Evolutionary conservation across 495 filamentous ascomycete genomes (phyloP).

Genomic region (Aeminium ludgeri): DNA sequence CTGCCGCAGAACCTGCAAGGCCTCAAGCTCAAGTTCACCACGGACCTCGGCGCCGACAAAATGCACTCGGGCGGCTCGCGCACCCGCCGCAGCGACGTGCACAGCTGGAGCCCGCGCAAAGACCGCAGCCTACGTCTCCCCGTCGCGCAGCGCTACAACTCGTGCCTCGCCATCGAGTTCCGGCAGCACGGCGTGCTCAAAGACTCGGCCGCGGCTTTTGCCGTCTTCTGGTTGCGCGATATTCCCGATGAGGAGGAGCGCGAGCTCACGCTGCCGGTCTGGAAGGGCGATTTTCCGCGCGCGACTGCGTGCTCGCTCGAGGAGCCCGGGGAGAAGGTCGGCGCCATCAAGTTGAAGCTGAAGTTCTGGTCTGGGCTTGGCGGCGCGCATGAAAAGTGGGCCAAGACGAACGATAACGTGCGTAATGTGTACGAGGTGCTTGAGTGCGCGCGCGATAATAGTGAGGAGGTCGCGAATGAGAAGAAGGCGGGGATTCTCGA

Average conservation of each 20-base stretch:
- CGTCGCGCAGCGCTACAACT: constrained; percentile 43
- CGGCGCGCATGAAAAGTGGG: constrained; percentile 37
- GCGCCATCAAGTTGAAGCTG: constrained; percentile 36
- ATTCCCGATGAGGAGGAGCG: constrained; percentile 46
- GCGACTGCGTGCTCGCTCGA: constrained; percentile 17
- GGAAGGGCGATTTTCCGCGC: constrained; percentile 23
- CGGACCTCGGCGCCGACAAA: constrained; percentile 35
- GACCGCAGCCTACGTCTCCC: constrained; percentile 31
- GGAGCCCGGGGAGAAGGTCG: constrained; percentile 32
- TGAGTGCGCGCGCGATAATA: constrained; percentile 40
- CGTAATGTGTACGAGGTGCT: constrained; percentile 45
- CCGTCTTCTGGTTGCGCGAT: constrained; percentile 48
- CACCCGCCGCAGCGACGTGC: background rate
- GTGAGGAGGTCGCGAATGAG: constrained; percentile 21
- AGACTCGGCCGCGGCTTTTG: constrained; percentile 43
- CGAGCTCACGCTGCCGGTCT: constrained; percentile 38
- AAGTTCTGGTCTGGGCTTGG: constrained; percentile 42
- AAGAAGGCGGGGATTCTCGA: constrained; percentile 19
- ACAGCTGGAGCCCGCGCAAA: constrained; percentile 27
- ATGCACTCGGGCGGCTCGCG: constrained; percentile 25
- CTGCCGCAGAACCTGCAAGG: constrained; percentile 28
- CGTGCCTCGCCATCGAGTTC: constrained; percentile 45
- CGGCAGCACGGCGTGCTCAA: constrained; percentile 26
- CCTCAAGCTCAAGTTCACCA: constrained; percentile 39
- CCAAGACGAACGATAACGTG: constrained; percentile 33